Conservation (phyloP, 1,284 basidiomycete species). For the Pyrrhoderma lamaoense region DNA sequence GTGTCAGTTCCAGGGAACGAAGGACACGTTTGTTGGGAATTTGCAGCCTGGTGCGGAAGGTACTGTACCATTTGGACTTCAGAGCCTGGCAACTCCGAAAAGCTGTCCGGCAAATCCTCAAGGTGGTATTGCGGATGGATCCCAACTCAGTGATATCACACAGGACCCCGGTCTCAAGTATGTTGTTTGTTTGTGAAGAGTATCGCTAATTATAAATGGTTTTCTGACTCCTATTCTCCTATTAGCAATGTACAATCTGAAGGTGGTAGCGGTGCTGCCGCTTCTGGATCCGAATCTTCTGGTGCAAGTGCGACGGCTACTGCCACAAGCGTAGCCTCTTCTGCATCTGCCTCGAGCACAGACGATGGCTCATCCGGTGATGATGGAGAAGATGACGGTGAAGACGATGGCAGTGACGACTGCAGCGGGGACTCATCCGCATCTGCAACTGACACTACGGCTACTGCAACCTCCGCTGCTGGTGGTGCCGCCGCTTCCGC, state of each 20-base stretch:
- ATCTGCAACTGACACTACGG: background rate
- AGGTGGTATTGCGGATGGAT: slow-evolving; percentile 26
- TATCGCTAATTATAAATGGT: background rate
- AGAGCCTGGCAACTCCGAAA: slow-evolving; percentile 34
- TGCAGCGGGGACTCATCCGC: background rate
- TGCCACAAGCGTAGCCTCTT: slow-evolving; percentile 25
- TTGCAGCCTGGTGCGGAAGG: slow-evolving; percentile 32
- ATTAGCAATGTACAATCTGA: background rate
- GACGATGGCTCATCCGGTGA: too few relatives aligned
- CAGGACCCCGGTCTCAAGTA: slow-evolving; percentile 20
- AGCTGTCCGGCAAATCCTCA: slow-evolving; percentile 43
- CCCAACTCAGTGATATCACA: slow-evolving; percentile 22
- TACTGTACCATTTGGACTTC: slow-evolving; percentile 41
- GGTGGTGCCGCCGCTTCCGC: background rate
- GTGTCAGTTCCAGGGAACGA: slow-evolving; percentile 45
- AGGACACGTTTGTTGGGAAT: slow-evolving; percentile 39
- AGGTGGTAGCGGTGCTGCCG: background rate
- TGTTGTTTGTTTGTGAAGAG: background rate
- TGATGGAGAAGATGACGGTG: too few relatives aligned
- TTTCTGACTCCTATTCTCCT: slow-evolving; percentile 9
- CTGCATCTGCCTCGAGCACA: background rate
- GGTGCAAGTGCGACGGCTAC: slow-evolving; percentile 38
- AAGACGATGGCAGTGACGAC: background rate
- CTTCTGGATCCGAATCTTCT: background rate
- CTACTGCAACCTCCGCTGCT: background rate